A percentile compares a stretch with the other conserved stretches of the same genome.
These are phyloP conservation scores for Elymus sibiricus DNA, from an alignment of 176 grass and related monocot species.

Conservation along the genomic window DNA sequence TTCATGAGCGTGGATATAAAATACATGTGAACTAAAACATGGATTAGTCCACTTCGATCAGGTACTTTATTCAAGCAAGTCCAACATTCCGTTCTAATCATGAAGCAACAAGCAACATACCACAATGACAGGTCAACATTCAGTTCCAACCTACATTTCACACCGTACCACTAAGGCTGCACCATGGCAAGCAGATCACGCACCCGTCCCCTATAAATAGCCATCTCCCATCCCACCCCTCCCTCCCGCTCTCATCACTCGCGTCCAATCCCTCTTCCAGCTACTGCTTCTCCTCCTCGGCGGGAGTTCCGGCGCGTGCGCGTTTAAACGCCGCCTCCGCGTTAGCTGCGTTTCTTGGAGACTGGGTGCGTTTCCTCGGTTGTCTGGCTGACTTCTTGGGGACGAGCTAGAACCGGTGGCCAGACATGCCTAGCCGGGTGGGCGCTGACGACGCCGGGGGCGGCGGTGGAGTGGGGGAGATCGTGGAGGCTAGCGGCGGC, in stretches of 20 bases:
- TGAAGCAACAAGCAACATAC: background rate
- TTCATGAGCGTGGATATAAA: background rate
- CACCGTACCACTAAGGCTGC: background rate
- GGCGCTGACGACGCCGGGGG: background rate
- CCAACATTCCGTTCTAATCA: background rate
- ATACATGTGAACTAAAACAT: background rate
- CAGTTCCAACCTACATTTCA: background rate
- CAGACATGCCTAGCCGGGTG: conserved; percentile 26
- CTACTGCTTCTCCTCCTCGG: too few species aligned
- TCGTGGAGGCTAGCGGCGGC: conserved; percentile 32
- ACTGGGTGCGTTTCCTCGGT: too few species aligned
- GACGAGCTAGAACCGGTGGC: background rate
- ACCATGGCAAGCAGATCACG: too few species aligned
- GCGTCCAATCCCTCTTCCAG: too few species aligned
- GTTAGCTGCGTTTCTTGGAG: too few species aligned
- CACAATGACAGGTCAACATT: background rate
- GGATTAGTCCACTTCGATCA: background rate
- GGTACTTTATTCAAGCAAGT: background rate
- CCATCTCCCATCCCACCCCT: too few species aligned
- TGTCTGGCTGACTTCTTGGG: background rate
- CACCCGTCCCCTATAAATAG: too few species aligned
- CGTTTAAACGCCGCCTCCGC: too few species aligned
- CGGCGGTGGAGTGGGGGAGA: conserved; percentile 2
- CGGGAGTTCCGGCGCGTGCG: too few species aligned
- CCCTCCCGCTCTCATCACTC: too few species aligned